These are phyloP conservation scores for Papilionanthe hybrid DNA, from an alignment of 116 monocot species.

Conservation along the genomic window DNA sequence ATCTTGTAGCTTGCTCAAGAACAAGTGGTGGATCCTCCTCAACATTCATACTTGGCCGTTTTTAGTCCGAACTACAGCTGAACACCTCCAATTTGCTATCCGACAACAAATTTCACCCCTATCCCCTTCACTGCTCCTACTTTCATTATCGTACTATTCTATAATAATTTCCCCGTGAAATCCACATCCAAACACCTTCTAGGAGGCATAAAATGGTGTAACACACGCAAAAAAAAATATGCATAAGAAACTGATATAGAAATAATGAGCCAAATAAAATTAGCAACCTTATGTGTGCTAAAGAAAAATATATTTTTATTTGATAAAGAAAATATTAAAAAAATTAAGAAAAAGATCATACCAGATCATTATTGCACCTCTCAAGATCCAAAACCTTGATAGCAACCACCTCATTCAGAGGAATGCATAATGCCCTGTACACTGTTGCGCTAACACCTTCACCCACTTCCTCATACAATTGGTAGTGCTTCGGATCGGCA, in stretches of 20 bases:
- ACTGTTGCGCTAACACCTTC: conserved; percentile 98
- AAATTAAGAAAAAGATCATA: conserved; percentile 23
- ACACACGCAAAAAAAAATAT: neutral
- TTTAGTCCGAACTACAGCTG: no score
- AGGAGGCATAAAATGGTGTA: no score
- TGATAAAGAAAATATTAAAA: neutral
- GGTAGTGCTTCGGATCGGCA: conserved; percentile 60
- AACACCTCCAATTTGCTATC: no score
- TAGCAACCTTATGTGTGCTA: conserved; percentile 3
- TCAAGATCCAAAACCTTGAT: conserved; percentile 97
- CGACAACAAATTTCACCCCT: no score
- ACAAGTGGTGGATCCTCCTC: no score
- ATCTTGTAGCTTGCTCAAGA: no score
- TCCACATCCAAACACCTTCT: no score
- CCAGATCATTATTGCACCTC: conserved; percentile 91
- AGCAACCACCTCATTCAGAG: conserved; percentile 80
- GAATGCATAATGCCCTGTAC: conserved; percentile 81
- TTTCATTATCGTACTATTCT: no score
- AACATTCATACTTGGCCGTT: no score
- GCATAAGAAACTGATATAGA: neutral
- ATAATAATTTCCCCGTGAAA: no score
- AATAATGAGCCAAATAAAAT: neutral
- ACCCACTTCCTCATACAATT: conserved; percentile 90
- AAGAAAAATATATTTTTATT: neutral
- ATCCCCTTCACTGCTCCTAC: no score